Conservation (phyloP, 2,329 filamentous ascomycete genomes). For the Penicillium sp. region DNA sequence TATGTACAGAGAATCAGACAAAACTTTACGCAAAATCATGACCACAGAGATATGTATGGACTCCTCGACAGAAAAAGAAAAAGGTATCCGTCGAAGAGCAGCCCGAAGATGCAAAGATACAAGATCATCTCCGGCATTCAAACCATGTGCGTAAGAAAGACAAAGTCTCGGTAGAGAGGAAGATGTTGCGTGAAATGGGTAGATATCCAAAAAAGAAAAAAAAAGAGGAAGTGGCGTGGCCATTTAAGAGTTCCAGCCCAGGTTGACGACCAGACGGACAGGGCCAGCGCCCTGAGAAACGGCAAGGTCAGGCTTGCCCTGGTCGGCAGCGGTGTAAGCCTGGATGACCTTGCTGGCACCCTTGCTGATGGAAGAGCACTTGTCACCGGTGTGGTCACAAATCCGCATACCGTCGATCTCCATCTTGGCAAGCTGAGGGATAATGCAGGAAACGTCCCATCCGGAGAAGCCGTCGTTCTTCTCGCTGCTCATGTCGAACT, state of each 20-base stretch:
- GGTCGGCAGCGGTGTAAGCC: slow-evolving; percentile 34
- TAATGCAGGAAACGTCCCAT: slow-evolving; percentile 43
- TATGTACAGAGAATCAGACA: slow-evolving; percentile 28
- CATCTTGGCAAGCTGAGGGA: slow-evolving; percentile 28
- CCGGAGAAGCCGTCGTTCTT: slow-evolving; percentile 34
- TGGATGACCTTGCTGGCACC: slow-evolving; percentile 24
- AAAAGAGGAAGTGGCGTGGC: neutral
- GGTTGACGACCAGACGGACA: slow-evolving; percentile 31
- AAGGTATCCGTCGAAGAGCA: slow-evolving; percentile 7
- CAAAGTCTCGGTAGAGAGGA: slow-evolving; percentile 10
- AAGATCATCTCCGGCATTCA: slow-evolving; percentile 6
- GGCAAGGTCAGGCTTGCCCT: slow-evolving; percentile 31
- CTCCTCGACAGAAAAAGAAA: slow-evolving; percentile 7
- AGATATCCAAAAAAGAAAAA: slow-evolving; percentile 3
- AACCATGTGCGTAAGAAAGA: slow-evolving; percentile 21
- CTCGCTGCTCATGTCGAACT: slow-evolving; percentile 37
- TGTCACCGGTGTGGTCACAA: slow-evolving; percentile 25
- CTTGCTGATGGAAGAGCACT: slow-evolving; percentile 34
- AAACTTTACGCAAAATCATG: slow-evolving; percentile 15
- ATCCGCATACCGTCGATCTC: slow-evolving; percentile 40
- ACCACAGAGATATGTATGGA: slow-evolving; percentile 20
- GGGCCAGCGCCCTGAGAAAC: slow-evolving; percentile 26
- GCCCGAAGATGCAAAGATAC: slow-evolving; percentile 6
- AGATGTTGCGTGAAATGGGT: slow-evolving; percentile 8
- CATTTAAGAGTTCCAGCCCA: slow-evolving; percentile 29